Conservation (phyloP, 352 stramenopile species). For the Globisporangium perplexum region DNA sequence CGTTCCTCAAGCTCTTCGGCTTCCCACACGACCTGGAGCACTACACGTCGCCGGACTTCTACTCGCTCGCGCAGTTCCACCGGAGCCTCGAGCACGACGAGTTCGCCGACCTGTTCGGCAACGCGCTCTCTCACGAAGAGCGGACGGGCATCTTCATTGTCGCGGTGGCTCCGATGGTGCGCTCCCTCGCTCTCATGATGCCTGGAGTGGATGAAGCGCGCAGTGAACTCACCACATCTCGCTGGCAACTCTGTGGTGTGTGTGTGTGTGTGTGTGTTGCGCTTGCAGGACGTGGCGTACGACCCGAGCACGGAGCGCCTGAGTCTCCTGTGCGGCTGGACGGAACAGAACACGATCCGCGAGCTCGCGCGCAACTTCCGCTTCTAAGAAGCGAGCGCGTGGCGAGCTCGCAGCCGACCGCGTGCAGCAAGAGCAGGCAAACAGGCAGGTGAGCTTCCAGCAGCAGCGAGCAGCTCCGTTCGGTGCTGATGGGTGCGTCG, state of each 20-base stretch:
- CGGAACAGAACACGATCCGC: conserved; percentile 55
- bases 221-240: no score
- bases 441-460: no score
- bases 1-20: conserved; percentile 59
- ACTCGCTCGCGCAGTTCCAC: conserved; percentile 30
- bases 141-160: conserved; percentile 62
- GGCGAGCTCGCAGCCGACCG: no score
- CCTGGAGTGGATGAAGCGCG: no score
- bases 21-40: conserved; percentile 44
- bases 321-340: conserved; percentile 44
- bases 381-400: no score
- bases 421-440: no score
- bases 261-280: no score
- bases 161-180: conserved; percentile 53
- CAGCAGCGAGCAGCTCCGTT: no score
- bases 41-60: conserved; percentile 48
- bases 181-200: background rate
- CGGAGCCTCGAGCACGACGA: conserved; percentile 43
- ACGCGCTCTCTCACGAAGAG: conserved; percentile 60
- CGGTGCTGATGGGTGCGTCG: no score
- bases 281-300: conserved; percentile 47
- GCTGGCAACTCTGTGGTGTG: background rate
- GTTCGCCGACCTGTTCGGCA: conserved; percentile 64
- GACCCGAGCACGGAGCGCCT: conserved; percentile 56
- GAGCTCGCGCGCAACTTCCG: conserved; percentile 67